phyloP scores from a whole-genome alignment of 2,329 filamentous ascomycete species.

The Pseudogymnoascus sp. region DNA sequence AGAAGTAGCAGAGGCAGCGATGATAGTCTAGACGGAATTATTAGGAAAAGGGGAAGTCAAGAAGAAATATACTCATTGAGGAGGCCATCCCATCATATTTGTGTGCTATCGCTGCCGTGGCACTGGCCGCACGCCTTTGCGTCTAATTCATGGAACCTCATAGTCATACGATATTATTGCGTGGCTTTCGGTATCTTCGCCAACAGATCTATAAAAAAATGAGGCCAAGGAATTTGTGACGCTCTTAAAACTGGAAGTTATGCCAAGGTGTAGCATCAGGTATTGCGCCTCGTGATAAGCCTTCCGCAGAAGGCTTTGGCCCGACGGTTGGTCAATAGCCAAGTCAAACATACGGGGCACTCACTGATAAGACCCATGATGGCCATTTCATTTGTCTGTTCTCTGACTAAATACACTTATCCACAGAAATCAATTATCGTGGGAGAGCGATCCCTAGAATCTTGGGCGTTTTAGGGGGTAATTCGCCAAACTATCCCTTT shows the following conservation, averaged over 20 bases:
- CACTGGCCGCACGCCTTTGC: neutral
- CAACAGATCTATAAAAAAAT: conserved; percentile 1
- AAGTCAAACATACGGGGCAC: neutral
- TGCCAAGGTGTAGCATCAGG: conserved; percentile 2
- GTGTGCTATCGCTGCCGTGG: neutral
- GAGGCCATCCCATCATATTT: neutral
- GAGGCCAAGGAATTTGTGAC: conserved; percentile 6
- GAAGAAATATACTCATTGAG: neutral
- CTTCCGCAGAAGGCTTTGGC: neutral
- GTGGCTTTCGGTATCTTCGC: neutral
- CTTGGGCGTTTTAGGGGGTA: neutral
- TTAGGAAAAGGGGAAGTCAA: neutral
- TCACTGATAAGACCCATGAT: neutral
- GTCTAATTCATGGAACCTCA: neutral
- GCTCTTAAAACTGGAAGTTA: neutral
- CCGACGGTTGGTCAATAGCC: neutral
- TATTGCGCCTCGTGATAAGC: neutral
- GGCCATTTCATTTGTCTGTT: neutral
- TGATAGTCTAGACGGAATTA: neutral
- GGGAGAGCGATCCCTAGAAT: neutral
- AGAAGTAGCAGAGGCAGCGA: neutral
- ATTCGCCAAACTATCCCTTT: conserved; percentile 3
- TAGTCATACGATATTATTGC: neutral
- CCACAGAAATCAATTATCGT: neutral
- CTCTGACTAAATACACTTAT: neutral